Evolutionary conservation across 202 grass and related monocot genomes (phyloP), one percentile per base, ranked within the genome.

Genomic region (Eragrostis tef): DNA sequence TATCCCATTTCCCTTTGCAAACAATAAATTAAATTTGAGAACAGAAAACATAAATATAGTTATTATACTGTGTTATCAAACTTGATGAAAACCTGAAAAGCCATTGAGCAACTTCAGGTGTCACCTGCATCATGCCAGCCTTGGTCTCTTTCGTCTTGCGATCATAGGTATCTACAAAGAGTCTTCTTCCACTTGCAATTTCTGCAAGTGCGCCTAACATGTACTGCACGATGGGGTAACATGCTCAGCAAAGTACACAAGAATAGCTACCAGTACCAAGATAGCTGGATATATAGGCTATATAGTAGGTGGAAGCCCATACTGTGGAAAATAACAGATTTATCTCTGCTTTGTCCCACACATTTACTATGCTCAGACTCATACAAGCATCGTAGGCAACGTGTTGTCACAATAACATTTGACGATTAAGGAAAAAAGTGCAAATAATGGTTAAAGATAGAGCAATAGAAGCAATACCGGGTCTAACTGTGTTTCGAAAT

Each of bases 401-500:
- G 15, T 1, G 2, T 87, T 68, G 14, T 34, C 19, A 57, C 67
- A 73, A 64, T 71, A 72, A 11, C 21, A 29, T 41, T 54, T 43
- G 2, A 71, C 62, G 16, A 64, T 57, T 31, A 49, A 1, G 39
- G 41, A 45, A 26, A 26, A 68, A 77, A 43, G 16, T 53, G 71
- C 11, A 80, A 57, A 46, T 63, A 67, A 36, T 70, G 14, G 21
- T 75, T 50, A 77, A 51, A 63, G 51, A 77, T 83, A 80, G 56
- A 84, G 73, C 24, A 82, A 80, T 70, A 51, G 52, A 85, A 80
- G 41, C 49, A 67, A 79, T 93, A 99, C 92, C 88, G 76, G 90
- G 42, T 95, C 89, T 26, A 99, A 70, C 60, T 99, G 89, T 1
- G 96, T 90, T 78, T 90, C 88, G 96, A 99, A 99, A 86, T 99